Base-by-base conservation (phyloP, 495 filamentous ascomycete genomes). In the Penicillium antarcticum region DNA sequence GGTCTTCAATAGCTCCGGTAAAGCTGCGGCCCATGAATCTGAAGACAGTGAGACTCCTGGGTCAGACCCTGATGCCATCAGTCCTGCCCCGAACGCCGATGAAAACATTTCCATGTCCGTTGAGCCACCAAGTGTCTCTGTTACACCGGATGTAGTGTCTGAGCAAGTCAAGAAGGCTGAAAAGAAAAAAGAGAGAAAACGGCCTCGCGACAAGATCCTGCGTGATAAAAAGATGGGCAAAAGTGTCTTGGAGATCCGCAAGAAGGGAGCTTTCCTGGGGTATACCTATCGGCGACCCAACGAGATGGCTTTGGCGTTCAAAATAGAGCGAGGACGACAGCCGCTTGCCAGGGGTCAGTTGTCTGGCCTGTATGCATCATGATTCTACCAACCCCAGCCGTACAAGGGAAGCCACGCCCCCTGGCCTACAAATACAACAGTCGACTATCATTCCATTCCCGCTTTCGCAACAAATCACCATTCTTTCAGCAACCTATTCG, bases 241-340 rank as follows among this genome's bases (percentile, higher is more conserved):
- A 45, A 78, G 77, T 16, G 89, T 83, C 1, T 68, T 97, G 57
- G 87, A 91, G 48, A 77, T 92, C 47, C 79, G 92, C 51, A 91
- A 91, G 65, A 80, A 73, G 68, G 86, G 79, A 9, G 89, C 89
- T 2, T 96, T 96, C 68, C 65, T 91, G 45, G 92, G 92, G n/a
- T 97, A 97, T 66, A 91, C 88, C 11, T 96, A 91, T 66, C 80
- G 83, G 13, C 73, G 83, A 44, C 84, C 84, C 4, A 76, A 74
- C 52, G 61, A 62, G 5, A 55, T 70, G 14, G 55, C 54, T 29
- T 45, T 70, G 48, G 67, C 71, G 2, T 49, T 78, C 7, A 57
- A 48, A n/a, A 46, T 50, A 9, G 66, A 70, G 11, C 55, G 68
- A 37, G 70, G 71, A 35, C 62, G 69, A 17, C 59, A 62, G 10